Percentiles rank a stretch among this genome's conserved stretches.
Conservation (phyloP, 139 green algal genomes). For the Prasinococcaceae sp. region DNA sequence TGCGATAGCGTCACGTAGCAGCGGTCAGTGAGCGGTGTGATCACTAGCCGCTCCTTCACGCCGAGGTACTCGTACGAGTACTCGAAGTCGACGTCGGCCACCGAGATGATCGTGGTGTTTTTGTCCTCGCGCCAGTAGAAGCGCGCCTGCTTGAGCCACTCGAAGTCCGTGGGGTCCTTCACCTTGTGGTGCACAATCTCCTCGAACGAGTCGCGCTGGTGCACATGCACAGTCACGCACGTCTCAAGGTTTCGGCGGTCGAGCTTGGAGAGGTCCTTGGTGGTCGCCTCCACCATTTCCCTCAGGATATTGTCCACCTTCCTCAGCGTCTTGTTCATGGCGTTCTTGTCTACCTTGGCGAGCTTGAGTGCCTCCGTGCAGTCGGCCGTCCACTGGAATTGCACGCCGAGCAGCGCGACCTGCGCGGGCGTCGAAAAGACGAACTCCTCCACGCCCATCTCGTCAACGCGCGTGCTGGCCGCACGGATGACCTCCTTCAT, state of each 20-base stretch:
- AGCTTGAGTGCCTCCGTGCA: conserved; percentile 45
- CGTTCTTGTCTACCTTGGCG: conserved; percentile 70
- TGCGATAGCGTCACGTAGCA: conserved; percentile 93
- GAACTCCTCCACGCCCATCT: conserved; percentile 71
- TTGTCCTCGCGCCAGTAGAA: conserved; percentile 91
- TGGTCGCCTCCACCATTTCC: conserved; percentile 75
- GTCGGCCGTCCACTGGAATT: conserved; percentile 90
- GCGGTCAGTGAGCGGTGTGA: conserved; percentile 88
- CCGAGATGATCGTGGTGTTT: conserved; percentile 83
- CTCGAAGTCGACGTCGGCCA: conserved; percentile 94
- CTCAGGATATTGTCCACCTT: conserved; percentile 54
- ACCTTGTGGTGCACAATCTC: conserved; percentile 81
- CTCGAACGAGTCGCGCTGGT: conserved; percentile 87
- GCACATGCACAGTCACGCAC: conserved; percentile 92
- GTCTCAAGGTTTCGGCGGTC: conserved; percentile 88
- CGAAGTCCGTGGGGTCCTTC: conserved; percentile 85
- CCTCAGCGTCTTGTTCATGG: conserved; percentile 73
- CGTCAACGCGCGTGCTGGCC: conserved; percentile 56
- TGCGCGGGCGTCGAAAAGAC: conserved; percentile 73
- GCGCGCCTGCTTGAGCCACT: conserved; percentile 89
- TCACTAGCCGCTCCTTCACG: conserved; percentile 89
- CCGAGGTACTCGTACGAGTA: conserved; percentile 52
- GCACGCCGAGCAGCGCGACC: conserved; percentile 77
- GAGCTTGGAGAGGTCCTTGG: conserved; percentile 60
- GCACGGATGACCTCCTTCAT: conserved; percentile 63